These are phyloP conservation scores for Neolentinus lepideus DNA, from an alignment of 1,284 basidiomycete genomes.

Conservation along the genomic window DNA sequence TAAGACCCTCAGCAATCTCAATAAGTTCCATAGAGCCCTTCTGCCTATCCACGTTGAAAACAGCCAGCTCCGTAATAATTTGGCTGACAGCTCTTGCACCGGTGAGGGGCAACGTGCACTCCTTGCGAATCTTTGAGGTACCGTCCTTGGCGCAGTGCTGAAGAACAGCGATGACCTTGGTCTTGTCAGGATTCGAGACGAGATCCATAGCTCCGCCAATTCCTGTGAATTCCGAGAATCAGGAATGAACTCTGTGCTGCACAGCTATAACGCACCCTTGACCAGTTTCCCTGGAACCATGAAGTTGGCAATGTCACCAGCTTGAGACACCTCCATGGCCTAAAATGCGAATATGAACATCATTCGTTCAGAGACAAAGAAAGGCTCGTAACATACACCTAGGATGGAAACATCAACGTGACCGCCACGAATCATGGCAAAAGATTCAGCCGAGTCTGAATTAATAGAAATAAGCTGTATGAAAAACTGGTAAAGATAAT, in stretches of 20 bases:
- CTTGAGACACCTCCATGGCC: constrained; percentile 91
- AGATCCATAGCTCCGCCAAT: constrained; percentile 95
- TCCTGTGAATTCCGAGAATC: background rate
- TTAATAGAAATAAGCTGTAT: constrained; percentile 5
- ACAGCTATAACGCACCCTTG: constrained; percentile 44
- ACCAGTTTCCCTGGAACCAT: constrained; percentile 96
- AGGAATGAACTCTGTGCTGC: background rate
- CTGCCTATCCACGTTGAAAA: constrained; percentile 82
- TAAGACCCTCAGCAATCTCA: constrained; percentile 80
- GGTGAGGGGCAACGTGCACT: constrained; percentile 83
- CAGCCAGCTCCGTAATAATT: constrained; percentile 90
- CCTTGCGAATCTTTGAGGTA: constrained; percentile 77
- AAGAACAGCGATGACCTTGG: constrained; percentile 83
- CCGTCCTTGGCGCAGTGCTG: constrained; percentile 91
- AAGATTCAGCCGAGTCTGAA: constrained; percentile 79
- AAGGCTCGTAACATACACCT: constrained; percentile 38
- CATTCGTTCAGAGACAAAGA: constrained; percentile 1
- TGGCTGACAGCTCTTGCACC: constrained; percentile 81
- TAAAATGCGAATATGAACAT: constrained; percentile 19
- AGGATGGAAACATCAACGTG: constrained; percentile 90
- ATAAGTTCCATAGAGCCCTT: constrained; percentile 70
- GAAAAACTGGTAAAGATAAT: background rate
- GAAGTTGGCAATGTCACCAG: constrained; percentile 92
- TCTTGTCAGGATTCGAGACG: constrained; percentile 88
- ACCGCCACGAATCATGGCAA: constrained; percentile 93